A percentile compares a stretch with the other conserved stretches of the same genome.
These are phyloP conservation scores for Grigorovia yakushimaensis DNA, from an alignment of 805 yeast species.

Conservation along the genomic window DNA sequence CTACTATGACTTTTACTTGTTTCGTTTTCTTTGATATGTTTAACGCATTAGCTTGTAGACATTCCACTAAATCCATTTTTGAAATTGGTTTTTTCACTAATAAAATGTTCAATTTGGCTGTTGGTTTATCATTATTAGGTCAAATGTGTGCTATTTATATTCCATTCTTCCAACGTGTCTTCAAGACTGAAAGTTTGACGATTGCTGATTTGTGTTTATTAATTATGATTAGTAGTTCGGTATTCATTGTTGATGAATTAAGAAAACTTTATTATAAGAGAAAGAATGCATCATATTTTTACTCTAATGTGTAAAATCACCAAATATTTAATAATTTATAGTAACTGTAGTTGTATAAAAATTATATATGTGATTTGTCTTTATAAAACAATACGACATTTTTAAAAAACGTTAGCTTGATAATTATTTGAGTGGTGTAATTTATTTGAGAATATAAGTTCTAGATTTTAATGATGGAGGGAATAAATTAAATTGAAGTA, in stretches of 20 bases:
- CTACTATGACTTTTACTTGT: conserved; percentile 98
- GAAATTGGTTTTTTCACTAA: conserved; percentile 70
- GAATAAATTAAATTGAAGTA: no score
- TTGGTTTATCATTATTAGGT: conserved; percentile 76
- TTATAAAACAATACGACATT: not conserved
- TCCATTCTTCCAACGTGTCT: conserved; percentile 84
- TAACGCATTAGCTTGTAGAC: conserved; percentile 91
- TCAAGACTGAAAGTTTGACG: conserved; percentile 87
- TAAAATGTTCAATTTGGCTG: conserved; percentile 89
- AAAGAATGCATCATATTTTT: conserved; percentile 12
- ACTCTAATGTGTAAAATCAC: conserved; percentile 3
- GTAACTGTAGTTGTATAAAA: no score
- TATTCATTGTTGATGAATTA: conserved; percentile 75
- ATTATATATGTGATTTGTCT: no score
- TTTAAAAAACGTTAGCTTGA: no score
- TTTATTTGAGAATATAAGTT: no score
- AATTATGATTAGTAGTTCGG: conserved; percentile 59
- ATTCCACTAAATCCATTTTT: conserved; percentile 71
- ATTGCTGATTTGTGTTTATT: conserved; percentile 61
- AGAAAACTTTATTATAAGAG: conserved; percentile 42
- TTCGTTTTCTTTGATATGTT: conserved; percentile 95
- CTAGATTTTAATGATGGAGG: no score
- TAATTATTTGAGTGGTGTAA: no score
- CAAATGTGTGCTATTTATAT: conserved; percentile 89
- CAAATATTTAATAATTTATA: no score